Evolutionary conservation across 2,329 filamentous ascomycete species (phyloP).

Genomic region (Aspergillus brasiliensis): DNA sequence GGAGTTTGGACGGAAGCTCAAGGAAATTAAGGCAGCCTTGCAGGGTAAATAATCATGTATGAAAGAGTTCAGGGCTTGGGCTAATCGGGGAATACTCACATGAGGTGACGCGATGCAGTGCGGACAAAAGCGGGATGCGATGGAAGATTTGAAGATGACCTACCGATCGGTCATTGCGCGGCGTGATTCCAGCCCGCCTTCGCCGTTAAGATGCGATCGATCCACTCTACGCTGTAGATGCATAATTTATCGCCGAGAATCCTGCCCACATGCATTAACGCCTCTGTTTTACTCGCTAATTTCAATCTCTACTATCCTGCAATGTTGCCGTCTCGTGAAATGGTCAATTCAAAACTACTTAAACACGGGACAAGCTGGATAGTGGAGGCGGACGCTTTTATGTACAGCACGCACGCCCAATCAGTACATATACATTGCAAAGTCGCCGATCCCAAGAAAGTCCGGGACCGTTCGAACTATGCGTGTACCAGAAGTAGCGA

Average conservation of each 20-base stretch:
- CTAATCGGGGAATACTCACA: not conserved
- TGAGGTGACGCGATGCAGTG: not conserved
- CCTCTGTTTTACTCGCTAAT: not conserved
- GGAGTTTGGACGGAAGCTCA: not conserved
- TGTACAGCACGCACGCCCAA: conserved; percentile 34
- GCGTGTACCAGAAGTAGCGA: conserved; percentile 23
- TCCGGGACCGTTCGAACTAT: conserved; percentile 22
- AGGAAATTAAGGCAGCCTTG: not conserved
- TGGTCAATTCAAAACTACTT: conserved; percentile 8
- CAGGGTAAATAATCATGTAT: not conserved
- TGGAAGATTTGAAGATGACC: not conserved
- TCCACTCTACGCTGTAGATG: not conserved
- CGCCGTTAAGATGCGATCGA: not conserved
- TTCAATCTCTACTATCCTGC: not conserved
- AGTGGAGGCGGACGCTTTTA: conserved; percentile 30
- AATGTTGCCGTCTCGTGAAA: not conserved
- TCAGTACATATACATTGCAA: conserved; percentile 36
- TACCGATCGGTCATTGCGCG: not conserved
- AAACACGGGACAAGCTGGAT: conserved; percentile 23
- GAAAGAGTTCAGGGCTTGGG: not conserved
- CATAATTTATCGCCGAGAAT: not conserved
- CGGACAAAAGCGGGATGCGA: not conserved
- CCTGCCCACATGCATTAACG: not conserved
- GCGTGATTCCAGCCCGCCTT: not conserved
- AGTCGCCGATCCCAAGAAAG: conserved; percentile 22